Conservation (phyloP, 2,329 filamentous ascomycete species). For the Orbilia ellipsospora region DNA sequence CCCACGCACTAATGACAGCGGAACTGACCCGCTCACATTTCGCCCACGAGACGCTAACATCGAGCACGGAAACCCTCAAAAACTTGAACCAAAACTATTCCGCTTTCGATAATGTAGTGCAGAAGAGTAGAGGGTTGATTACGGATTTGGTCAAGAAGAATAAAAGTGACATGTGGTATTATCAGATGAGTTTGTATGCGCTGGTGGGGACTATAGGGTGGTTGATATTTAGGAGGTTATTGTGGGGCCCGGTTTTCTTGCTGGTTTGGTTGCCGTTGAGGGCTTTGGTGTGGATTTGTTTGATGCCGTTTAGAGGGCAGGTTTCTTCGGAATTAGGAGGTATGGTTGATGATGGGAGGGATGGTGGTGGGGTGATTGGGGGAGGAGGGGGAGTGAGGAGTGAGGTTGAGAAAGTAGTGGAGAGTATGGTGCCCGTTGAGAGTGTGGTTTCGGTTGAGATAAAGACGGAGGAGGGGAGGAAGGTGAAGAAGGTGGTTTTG, state of each 20-base stretch:
- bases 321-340: conserved; percentile 1
- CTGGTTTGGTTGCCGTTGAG: conserved; percentile 84
- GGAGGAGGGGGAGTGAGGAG: conserved; percentile 62
- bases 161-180: conserved; percentile 98
- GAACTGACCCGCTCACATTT: conserved; percentile 89
- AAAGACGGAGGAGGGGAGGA: conserved; percentile 53
- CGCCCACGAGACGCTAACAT: conserved; percentile 85
- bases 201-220: conserved; percentile 80
- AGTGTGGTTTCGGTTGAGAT: conserved; percentile 60
- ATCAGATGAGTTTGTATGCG: conserved; percentile 88
- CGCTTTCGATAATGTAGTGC: conserved; percentile 79
- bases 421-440: conserved; percentile 64
- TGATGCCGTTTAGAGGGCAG: conserved; percentile 55
- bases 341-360: conserved; percentile 58
- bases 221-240: conserved; percentile 83
- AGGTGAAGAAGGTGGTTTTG: conserved; percentile 42
- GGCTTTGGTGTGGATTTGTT: conserved; percentile 67
- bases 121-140: conserved; percentile 78
- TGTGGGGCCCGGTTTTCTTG: conserved; percentile 94
- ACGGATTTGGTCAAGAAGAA: conserved; percentile 83
- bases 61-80: conserved; percentile 83
- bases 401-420: conserved; percentile 69
- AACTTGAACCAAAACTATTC: conserved; percentile 84
- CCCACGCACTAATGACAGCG: conserved; percentile 84
- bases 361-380: conserved; percentile 68